These are phyloP conservation scores for Hondaea fermentalgiana DNA, from an alignment of 108 stramenopile genomes.

Conservation along the genomic window DNA sequence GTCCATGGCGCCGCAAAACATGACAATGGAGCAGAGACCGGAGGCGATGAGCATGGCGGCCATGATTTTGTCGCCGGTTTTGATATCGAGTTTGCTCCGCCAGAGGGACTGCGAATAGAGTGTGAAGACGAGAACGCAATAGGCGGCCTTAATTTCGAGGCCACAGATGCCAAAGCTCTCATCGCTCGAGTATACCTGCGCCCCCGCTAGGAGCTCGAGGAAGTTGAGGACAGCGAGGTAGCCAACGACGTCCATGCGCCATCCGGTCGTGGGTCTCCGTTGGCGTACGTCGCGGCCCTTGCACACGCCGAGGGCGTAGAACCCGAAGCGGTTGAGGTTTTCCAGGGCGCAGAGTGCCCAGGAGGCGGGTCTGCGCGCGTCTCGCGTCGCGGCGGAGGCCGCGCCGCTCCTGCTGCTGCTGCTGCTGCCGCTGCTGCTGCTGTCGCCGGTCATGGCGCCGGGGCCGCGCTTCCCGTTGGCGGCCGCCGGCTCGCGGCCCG, in stretches of 20 bases:
- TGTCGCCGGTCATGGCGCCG: too few species aligned
- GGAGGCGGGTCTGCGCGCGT: too few species aligned
- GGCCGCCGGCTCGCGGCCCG: too few species aligned
- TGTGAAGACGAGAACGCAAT: not conserved
- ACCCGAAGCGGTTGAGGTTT: not conserved
- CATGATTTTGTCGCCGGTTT: not conserved
- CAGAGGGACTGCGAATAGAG: not conserved
- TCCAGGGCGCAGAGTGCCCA: not conserved
- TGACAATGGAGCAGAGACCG: not conserved
- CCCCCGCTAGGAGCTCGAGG: not conserved
- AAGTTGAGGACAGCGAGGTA: not conserved
- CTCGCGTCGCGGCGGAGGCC: too few species aligned
- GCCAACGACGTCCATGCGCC: not conserved
- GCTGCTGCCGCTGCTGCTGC: too few species aligned
- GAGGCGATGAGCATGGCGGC: not conserved
- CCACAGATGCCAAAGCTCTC: not conserved
- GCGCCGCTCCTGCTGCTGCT: too few species aligned
- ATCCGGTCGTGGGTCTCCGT: not conserved
- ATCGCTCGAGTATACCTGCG: not conserved
- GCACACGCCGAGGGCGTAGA: not conserved
- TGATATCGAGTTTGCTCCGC: not conserved
- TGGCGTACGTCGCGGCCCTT: not conserved
- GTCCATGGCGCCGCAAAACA: too few species aligned
- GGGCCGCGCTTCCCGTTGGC: too few species aligned
- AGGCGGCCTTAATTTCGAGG: not conserved